Evolutionary conservation across 2,329 filamentous ascomycete genomes (phyloP), one percentile per base, ranked within the genome.

Genomic region (Epichloe uncinata): DNA sequence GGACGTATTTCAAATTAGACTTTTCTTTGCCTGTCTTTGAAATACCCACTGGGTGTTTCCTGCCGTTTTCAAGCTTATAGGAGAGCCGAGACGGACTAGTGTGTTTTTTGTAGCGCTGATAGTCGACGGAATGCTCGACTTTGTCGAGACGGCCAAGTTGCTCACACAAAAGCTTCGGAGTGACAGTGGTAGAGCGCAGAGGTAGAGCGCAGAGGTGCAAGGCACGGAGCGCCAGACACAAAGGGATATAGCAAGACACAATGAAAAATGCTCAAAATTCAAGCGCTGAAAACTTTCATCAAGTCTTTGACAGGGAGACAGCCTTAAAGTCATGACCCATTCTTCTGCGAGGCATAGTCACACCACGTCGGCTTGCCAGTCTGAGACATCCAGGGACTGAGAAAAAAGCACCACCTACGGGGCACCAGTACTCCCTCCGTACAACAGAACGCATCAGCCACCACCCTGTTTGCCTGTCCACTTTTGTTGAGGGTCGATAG

Each of bases 331-430:
- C 41, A 30, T 12, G 42, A 30, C 34, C 48, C 48, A 52, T 52
- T 50, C 51, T 52, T 52, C 48, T 49, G 44, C 43, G 51, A 47
- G 51, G 51, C 51, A 52, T 52, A 48, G 49, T 50, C 45, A 47
- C 50, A 37, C 45, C 40, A 42, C 37, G 45, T 45, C 40, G 35
- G 34, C 42, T 46, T 36, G 42, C 37, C 37, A 49, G 43, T 26
- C 38, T 49, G 53, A 55, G 52, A 55, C 54, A 54, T 52, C 45
- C 52, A 55, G 52, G 55, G 45, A 54, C 53, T 53, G 43, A 45
- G 51, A 42, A 50, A 37, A 37, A 26, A 50, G 20, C 40, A 47
- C 34, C 26, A 40, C n/a, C 12, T 41, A 12, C 18, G 6, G 43
- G 42, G 26, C 9, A 30, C 26, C 26, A 30, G 26, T 30, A 30